Base-by-base conservation (phyloP, 1,139 yeast genomes). In the Groenewaldozyma auringiensis region DNA sequence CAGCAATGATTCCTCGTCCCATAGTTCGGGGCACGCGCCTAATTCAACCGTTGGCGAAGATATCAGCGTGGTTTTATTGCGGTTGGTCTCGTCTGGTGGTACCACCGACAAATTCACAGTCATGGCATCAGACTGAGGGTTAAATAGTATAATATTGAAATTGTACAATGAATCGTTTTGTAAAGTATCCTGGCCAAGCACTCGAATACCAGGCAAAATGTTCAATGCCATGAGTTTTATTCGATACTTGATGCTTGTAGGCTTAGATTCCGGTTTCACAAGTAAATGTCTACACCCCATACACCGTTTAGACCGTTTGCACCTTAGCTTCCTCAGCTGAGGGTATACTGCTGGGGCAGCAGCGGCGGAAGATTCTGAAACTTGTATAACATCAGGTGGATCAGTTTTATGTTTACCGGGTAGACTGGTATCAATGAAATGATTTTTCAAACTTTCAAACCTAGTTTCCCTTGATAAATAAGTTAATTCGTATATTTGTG, bases 201-300 rank as follows among this genome's bases (percentile, higher is more conserved):
- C 40, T n/a, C 16, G 21, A 44, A 31, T 50, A 2, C 49, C 33
- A 3, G 64, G 64, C 6, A 60, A 47, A 37, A 49, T 52, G 40
- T 54, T 46, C 29, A 58, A 34, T 0, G 68, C 68, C 50, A 62
- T 41, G 2, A 52, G 49, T 42, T 54, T 53, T 17, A 49, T 43
- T 27, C 50, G 54, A 49, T 51, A 62, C 43, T 50, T 51, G 11
- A 53, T 48, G 4, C 61, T 51, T 2, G 56, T 38, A 2, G 66
- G 60, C 40, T 52, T 52, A 3, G 56, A 51, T 21, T 56, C 64
- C 1, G 68, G 68, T 39, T 54, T 55, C 14, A 54, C 54, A 17
- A 63, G 50, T 8, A 55, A 40, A 16, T 50, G 52, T 16, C 57
- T 57, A 42, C 69, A 65, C n/a, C 50, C 56, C 34, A 49, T 47